Base-by-base conservation (phyloP, 257 asterid genomes). In the Petrea volubilis region DNA sequence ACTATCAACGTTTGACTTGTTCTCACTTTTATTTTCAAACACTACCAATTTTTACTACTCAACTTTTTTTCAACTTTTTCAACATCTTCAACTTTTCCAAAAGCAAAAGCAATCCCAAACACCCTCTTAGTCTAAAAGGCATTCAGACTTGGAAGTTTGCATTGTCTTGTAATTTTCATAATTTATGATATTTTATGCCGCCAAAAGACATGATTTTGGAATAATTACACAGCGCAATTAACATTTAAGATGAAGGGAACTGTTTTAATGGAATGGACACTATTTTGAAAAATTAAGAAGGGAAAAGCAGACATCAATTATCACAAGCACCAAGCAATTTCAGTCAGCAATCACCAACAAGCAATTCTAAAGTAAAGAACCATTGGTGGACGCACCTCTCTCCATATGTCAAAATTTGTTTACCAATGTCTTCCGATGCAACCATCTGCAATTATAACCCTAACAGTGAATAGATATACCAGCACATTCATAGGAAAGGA, bases 401-500 rank as follows among this genome's bases (percentile, higher is more conserved):
- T 43, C 93, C 95, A 65, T 88, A 90, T 6, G 96, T 86, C 85
- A 86, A 77, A 70, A 93, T 76, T 71, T 93, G 98, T 80, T 87
- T 87, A n/a, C 96, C 98, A 2, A 88, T 93, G 83, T 93, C 98
- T 73, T 93, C 98, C 55, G 97, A 74, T 44, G 80, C 86, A 74
- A 88, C 84, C 89, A 82, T 83, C 98, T 93, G 88, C 81, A 86
- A 64, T 13, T 17, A 56, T 53, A 60, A 63, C 52, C 46, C 33
- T 40, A 46, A 65, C 11, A 36, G 50, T 64, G 43, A 68, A 62
- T 59, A 24, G 3, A 76, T n/a, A 44, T 46, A 53, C n/a, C 60
- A 36, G 55, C 29, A 62, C 64, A 66, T 28, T 11, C 56, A 38
- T 51, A 52, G 28, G 72, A 21, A 66, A 41, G 3, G 52, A 52